Base-by-base conservation (phyloP, 805 yeast genomes). In the Ogataea angusta region DNA sequence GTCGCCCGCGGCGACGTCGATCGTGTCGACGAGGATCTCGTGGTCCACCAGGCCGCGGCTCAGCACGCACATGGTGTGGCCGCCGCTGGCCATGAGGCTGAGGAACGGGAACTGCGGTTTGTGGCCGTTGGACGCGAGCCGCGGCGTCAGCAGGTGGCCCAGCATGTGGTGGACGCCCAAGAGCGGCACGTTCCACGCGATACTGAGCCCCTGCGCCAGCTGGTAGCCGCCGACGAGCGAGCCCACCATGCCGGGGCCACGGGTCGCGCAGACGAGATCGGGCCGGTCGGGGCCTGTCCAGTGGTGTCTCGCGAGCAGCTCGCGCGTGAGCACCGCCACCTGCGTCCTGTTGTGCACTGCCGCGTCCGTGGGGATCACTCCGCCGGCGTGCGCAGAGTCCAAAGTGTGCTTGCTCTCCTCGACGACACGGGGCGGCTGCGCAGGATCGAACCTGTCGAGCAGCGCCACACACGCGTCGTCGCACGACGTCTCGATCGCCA, bases 211-310 rank as follows among this genome's bases (percentile, higher is more conserved):
- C 53, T 87, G 84, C 0, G 95, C 95, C 29, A 87, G 63, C 54
- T 85, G 93, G 17, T 85, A 68, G 1, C 97, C 95, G 0, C 87
- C 82, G 8, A 87, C 74, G 10, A 93, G 67, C 0, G 95, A 83
- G 0, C 97, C 96, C 7, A 80, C 76, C 96, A 93, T 88, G 0
- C 99, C 99, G 0, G 99, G 99, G 0, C 99, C 99, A 49, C 95
- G 67, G 0, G 99, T 93, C 4, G 83, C 95, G 60, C 95, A 85
- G 1, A 93, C 74, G 33, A 93, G 57, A 57, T 86, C 95, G 0
- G 89, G 87, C 26, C 54, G 47, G 2, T 39, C 41, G 3, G 28
- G 13, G 1, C 44, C 45, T 0, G 68, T 52, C 48, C 75, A 45
- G 6, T 53, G 60, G 52, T 68, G 62, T 34, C 53, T 63, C 0